Base-by-base conservation (phyloP, 768 basidiomycete species). In the Rubroboletus pulcherrimus region DNA sequence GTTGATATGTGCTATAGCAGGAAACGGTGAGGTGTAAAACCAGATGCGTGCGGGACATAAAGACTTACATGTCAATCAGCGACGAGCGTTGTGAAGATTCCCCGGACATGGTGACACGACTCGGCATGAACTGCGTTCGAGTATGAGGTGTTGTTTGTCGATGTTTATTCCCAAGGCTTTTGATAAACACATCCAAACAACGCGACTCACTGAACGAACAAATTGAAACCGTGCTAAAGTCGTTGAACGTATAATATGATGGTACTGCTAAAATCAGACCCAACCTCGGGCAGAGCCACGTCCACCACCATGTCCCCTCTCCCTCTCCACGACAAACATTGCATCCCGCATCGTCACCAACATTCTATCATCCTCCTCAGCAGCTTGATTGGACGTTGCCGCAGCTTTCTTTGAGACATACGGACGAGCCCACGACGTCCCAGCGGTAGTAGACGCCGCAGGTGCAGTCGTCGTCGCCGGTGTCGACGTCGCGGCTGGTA, bases 281-380 rank as follows among this genome's bases (percentile, higher is more conserved):
- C 83, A 89, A 37, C 87, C 86, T 41, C 80, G 77, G 19, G 89
- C 89, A 37, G 89, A 80, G 4, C 90, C 91, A 54, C 82, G 75
- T 7, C 91, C 91, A 30, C 86, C 90, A 26, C 91, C 91, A 68
- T 93, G 91, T 6, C 89, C 90, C 44, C 84, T 74, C 70, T 93
- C 91, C 63, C 83, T 86, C 68, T 90, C 87, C 53, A 95, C 76
- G 11, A 91, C 91, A 69, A 93, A 94, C 78, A 94, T 77, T 3
- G 90, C 86, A 72, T 95, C 93, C 37, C 84, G 75, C 73, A 92
- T 74, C 3, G 87, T 91, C 49, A 94, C 75, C 19, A 77, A 58
- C 49, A 78, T 78, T 59, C 84, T 76, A 21, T 74, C 75, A 51
- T 88, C 86, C 42, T 86, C 83, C 62, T 85, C 85, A 7, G 74